Conservation (phyloP, 148 eudicot genomes). For the Rhododendron williamsianum region DNA sequence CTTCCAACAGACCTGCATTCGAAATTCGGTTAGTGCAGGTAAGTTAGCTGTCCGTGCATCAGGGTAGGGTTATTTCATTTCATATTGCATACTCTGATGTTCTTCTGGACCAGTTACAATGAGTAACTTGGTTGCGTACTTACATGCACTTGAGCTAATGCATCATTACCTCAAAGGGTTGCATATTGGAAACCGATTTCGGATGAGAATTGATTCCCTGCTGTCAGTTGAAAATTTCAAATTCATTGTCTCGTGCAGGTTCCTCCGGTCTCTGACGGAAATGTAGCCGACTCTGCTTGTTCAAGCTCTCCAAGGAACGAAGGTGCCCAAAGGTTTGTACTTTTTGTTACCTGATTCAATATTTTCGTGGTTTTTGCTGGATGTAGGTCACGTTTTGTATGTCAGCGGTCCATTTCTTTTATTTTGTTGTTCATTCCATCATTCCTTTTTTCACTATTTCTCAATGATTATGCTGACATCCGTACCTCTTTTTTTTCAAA, state of each 20-base stretch:
- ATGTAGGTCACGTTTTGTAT: background rate
- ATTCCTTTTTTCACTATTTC: background rate
- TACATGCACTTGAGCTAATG: background rate
- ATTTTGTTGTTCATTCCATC: background rate
- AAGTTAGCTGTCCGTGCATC: background rate
- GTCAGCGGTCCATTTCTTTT: background rate
- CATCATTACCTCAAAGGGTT: background rate
- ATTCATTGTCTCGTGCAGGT: constrained; percentile 41
- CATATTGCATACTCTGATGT: constrained; percentile 7
- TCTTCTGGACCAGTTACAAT: background rate
- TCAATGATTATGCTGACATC: constrained; percentile 14
- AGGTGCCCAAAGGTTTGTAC: constrained; percentile 47
- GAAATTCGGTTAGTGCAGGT: constrained; percentile 98
- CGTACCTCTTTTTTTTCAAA: background rate
- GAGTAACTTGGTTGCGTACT: background rate
- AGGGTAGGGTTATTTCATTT: background rate
- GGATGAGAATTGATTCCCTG: background rate
- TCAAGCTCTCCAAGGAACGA: constrained; percentile 35
- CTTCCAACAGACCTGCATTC: constrained; percentile 73
- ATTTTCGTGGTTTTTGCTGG: background rate
- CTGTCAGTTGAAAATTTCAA: background rate
- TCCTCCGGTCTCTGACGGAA: constrained; percentile 42
- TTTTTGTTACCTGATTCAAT: background rate
- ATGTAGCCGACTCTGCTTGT: constrained; percentile 35
- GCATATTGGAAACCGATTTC: background rate